Evolutionary conservation across 2,329 filamentous ascomycete genomes (phyloP), one percentile per base, ranked within the genome.

Genomic region (Grosmannia serpens): DNA sequence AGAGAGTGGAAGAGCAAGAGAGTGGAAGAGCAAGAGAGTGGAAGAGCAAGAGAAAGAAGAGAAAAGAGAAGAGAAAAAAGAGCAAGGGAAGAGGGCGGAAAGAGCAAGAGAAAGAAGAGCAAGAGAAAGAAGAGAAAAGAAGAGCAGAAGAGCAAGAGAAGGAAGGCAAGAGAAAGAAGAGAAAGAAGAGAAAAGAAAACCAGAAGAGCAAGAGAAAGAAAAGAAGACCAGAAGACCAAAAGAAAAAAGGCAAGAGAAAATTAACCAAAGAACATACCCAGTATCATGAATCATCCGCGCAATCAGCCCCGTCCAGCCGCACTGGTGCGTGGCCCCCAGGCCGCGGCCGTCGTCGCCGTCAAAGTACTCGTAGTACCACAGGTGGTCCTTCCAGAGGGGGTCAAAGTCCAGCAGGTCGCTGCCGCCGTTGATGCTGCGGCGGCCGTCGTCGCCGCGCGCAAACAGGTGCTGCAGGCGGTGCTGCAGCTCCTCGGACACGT

Each of bases 351-450:
- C 86, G 70, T 97, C 91, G 46, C 91, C 92, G 68, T 97, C 92
- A 69, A 97, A 97, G 78, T 95, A 97, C 71, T 97, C 92, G 69
- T 95, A 88, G 79, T 95, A 97, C 89, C 90, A 96, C 66, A 97
- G 77, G 67, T 91, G 84, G 67, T 95, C 91, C 71, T 87, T 92
- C 92, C 92, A 97, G 71, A 96, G 78, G 27, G 89, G 86, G 68
- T 97, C 91, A 67, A 88, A 96, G 73, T 97, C 91, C 35, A 96
- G 84, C 64, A 86, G 81, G 65, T 96, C 86, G 65, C 88, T 90
- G 22, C 89, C 87, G 58, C 82, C 86, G 67, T 97, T 95, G 76
- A 95, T 88, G 63, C 91, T 92, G 63, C 94, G 86, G 61, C 89
- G 85, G 56, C 91, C 91, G 63, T 95, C 84, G 66, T 96, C 88